Evolutionary conservation across 164 flowering plant genomes (phyloP), one percentile per base, ranked within the genome.

Genomic region (Vitis rupestris): DNA sequence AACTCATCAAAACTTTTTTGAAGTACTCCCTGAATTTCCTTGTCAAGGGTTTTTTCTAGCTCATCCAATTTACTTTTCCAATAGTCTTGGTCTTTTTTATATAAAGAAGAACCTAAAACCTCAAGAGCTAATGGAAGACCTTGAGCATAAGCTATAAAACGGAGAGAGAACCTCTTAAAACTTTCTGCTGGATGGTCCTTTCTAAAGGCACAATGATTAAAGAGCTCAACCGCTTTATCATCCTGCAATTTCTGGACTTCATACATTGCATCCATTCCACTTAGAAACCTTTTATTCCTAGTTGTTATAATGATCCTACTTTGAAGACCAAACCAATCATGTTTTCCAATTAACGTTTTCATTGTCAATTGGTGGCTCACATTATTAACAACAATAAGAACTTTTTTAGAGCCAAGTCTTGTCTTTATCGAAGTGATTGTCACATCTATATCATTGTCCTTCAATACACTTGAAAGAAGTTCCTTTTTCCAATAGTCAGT

Each of bases 271-370:
- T 48, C 56, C 13, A 62, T 52, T 19, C 17, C 15, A 50, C 6
- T 17, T 27, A 72, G 54, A 1, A 72, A 23, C 27, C 27, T 23
- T 27, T 19, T 13, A 15, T 63, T 29, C 47, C 73, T 63, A 47
- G 62, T 44, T 54, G 73, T 70, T 48, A 70, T 70, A 30, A 70
- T 64, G 27, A 70, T 70, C 57, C 51, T 70, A 64, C 73, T 70
- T 58, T 68, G 68, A 4, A 16, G 37, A 54, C 30, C 49, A 31
- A 65, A 51, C 54, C 55, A 55, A 6, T 37, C 54, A 62, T 50
- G 44, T 16, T 56, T 13, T 19, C 60, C 17, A 10, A 59, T 44
- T 19, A 60, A 44, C 29, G 10, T 60, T 29, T 60, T 17, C 1
- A 60, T 16, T 4, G 23, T 30, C 37, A 19, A 30, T 9, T 10